Evolutionary conservation across 805 yeast genomes (phyloP).

Genomic region (Yarrowia sp.): DNA sequence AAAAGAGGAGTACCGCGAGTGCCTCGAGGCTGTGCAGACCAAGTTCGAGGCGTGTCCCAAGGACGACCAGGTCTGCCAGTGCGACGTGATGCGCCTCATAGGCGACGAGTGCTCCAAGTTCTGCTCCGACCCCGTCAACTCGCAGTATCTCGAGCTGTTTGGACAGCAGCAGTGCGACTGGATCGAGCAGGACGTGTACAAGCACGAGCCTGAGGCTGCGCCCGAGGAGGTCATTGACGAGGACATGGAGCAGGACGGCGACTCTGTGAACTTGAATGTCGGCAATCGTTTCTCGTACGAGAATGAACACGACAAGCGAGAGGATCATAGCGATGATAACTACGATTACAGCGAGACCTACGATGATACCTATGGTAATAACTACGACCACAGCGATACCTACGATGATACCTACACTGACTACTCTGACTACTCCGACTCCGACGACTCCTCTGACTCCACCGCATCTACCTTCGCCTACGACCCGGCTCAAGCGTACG

Average conservation of each 20-base stretch:
- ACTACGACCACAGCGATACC: neutral
- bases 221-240: neutral
- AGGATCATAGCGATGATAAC: neutral
- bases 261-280: neutral
- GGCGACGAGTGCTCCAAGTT: slow-evolving; percentile 32
- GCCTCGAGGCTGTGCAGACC: slow-evolving; percentile 29
- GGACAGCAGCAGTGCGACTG: slow-evolving; percentile 12
- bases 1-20: slow-evolving; percentile 10
- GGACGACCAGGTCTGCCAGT: slow-evolving; percentile 30
- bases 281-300: no score
- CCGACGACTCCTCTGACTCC: neutral
- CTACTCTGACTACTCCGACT: neutral
- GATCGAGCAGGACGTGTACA: slow-evolving; percentile 6
- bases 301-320: neutral
- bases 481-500: neutral
- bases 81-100: slow-evolving; percentile 27
- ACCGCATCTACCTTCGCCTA: neutral
- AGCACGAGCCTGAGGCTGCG: neutral
- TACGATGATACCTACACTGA: neutral
- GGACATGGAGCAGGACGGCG: neutral
- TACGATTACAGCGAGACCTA: neutral
- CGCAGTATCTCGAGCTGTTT: slow-evolving; percentile 10
- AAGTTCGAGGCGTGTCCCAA: slow-evolving; percentile 29
- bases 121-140: slow-evolving; percentile 18
- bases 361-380: neutral